These are phyloP conservation scores for Scytalidium sp. DNA, from an alignment of 2,329 filamentous ascomycete species.

Conservation along the genomic window DNA sequence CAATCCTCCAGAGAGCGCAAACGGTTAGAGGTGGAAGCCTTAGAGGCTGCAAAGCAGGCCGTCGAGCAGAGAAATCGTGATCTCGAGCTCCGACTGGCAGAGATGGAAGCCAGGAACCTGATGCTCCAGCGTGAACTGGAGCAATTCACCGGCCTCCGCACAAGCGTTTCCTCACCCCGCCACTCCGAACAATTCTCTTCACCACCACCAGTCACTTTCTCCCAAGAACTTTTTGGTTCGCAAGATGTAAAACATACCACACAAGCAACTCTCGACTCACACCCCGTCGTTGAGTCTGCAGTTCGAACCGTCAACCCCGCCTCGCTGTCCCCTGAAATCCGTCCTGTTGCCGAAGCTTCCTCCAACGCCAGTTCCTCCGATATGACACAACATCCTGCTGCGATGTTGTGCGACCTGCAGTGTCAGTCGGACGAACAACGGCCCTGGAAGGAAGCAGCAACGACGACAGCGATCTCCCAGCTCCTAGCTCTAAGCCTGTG, in stretches of 20 bases:
- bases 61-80: slow-evolving; percentile 71
- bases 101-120: slow-evolving; percentile 24
- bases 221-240: slow-evolving; percentile 54
- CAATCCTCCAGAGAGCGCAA: slow-evolving; percentile 82
- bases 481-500: slow-evolving; percentile 56
- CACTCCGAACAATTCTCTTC: slow-evolving; percentile 34
- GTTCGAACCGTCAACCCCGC: slow-evolving; percentile 57
- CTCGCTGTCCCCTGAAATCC: slow-evolving; percentile 56
- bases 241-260: slow-evolving; percentile 25
- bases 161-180: slow-evolving; percentile 40
- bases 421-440: slow-evolving; percentile 76
- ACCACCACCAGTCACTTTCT: slow-evolving; percentile 49
- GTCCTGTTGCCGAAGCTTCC: slow-evolving; percentile 44
- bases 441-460: slow-evolving; percentile 26
- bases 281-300: slow-evolving; percentile 24
- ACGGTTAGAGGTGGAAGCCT: slow-evolving; percentile 73
- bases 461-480: slow-evolving; percentile 28
- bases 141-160: slow-evolving; percentile 34
- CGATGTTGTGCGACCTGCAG: slow-evolving; percentile 99
- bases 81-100: slow-evolving; percentile 57
- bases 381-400: slow-evolving; percentile 99
- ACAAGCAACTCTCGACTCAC: slow-evolving; percentile 13
- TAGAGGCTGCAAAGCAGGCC: slow-evolving; percentile 62
- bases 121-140: slow-evolving; percentile 22
- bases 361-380: slow-evolving; percentile 54